Base-by-base conservation (phyloP, 257 asterid species). In the Cinchona pubescens region DNA sequence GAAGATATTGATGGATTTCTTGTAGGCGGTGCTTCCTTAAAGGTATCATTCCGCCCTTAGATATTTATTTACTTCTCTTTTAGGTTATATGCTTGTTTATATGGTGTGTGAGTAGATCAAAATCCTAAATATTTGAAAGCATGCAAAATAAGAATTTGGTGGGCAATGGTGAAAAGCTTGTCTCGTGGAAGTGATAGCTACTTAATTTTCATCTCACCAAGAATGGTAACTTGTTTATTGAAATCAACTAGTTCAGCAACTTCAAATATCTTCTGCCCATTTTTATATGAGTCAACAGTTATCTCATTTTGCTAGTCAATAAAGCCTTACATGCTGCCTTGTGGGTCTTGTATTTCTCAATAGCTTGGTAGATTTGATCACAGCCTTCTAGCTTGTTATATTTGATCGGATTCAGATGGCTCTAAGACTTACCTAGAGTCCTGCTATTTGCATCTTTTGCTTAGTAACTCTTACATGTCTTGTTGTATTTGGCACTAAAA, bases 21-120 rank as follows among this genome's bases (percentile, higher is more conserved):
- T 63, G 98, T 95, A 32, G 99, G 99, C 6, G 99, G 99, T 62
- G 98, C 99, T 77, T 92, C 99, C 74, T 89, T 95, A 21, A 95
- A 95, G 98, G 99, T 92, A 85, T 34, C 21, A 30, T 62, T 35
- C 23, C 0, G 29, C 70, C 7, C 13, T 35, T 32, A 64, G 69
- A 32, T 16, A 38, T 51, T 51, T 35, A 7, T 3, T 29, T 6
- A 14, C 74, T 56, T 19, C 61, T 34, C 30, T 45, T 5, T 56
- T n/a, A 56, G 16, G 5, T 56, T 56, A 8, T 56, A 56, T 56
- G 32, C 11, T 30, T 25, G 15, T 56, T 30, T 23, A 49, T 32
- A 3, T 25, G 63, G 9, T 49, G 46, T 70, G 30, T 42, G 37
- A 45, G 42, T 16, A 51, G 21, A 46, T 53, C 19, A 21, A 40